Conservation (phyloP, 371 early-diverging fungal genomes). For the Zancudomyces culisetae region DNA sequence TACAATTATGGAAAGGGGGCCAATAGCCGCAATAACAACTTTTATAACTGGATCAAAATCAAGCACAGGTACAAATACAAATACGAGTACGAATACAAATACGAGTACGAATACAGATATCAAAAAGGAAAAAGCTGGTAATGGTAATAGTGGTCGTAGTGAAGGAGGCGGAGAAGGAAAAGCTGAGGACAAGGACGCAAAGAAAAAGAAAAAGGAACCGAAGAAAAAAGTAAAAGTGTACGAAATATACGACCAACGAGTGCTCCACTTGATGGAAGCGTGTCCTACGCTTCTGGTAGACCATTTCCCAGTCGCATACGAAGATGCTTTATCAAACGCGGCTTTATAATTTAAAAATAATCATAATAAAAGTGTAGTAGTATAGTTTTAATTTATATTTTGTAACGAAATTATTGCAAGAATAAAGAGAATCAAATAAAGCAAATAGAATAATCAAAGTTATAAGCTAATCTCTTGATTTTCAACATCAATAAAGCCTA, state of each 20-base stretch:
- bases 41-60: too few relatives aligned
- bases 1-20: too few relatives aligned
- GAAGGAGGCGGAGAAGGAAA: background rate
- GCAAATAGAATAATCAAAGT: too few relatives aligned
- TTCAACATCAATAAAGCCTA: conserved; percentile 6
- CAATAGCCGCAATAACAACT: too few relatives aligned
- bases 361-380: too few relatives aligned
- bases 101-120: too few relatives aligned
- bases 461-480: background rate
- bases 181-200: background rate
- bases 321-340: conserved; percentile 22
- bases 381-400: too few relatives aligned
- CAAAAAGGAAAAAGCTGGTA: too few relatives aligned
- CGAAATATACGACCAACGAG: background rate
- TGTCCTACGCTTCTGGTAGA: conserved; percentile 19
- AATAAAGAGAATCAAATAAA: too few relatives aligned
- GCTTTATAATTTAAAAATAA: too few relatives aligned
- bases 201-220: background rate
- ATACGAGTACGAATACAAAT: background rate
- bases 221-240: background rate
- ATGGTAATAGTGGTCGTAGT: background rate
- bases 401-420: too few relatives aligned
- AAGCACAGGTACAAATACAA: background rate
- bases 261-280: conserved; percentile 14
- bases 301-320: conserved; percentile 25